Evolutionary conservation across 352 stramenopile genomes (phyloP).

Genomic region (Globisporangium uncinulatum): DNA sequence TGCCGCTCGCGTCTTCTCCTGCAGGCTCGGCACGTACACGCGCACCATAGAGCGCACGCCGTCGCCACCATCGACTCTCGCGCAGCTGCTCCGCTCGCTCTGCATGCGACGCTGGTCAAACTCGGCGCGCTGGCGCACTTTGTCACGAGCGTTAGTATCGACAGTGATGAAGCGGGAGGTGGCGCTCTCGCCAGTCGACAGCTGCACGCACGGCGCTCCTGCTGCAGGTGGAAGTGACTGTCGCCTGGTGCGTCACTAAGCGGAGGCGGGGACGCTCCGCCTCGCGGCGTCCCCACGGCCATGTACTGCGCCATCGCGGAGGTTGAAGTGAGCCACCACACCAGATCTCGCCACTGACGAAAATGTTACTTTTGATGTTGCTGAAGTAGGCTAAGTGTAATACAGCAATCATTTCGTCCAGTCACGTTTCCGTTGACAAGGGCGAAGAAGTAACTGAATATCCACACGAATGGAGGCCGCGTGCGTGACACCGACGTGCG

Average conservation of each 20-base stretch:
- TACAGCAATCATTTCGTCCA: too few species aligned
- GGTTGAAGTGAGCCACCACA: too few species aligned
- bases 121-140: constrained; percentile 13
- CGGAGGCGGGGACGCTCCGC: not conserved
- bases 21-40: constrained; percentile 43
- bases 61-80: constrained; percentile 10
- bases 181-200: not conserved
- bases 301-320: not conserved
- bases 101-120: constrained; percentile 14
- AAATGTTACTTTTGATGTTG: too few species aligned
- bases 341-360: too few species aligned
- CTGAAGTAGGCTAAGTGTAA: too few species aligned
- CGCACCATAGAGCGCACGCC: constrained; percentile 22
- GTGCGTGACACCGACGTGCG: constrained; percentile 72
- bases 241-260: not conserved
- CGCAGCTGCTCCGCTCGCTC: constrained; percentile 19
- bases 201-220: not conserved
- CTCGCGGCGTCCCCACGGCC: not conserved
- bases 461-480: constrained; percentile 10
- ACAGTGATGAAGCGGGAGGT: too few species aligned
- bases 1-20: constrained; percentile 27
- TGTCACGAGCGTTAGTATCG: not conserved
- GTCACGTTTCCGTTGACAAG: not conserved
- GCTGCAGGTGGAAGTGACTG: not conserved
- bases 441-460: too few species aligned